Base-by-base conservation (phyloP, 1,284 basidiomycete species). In the Ganoderma sp. region DNA sequence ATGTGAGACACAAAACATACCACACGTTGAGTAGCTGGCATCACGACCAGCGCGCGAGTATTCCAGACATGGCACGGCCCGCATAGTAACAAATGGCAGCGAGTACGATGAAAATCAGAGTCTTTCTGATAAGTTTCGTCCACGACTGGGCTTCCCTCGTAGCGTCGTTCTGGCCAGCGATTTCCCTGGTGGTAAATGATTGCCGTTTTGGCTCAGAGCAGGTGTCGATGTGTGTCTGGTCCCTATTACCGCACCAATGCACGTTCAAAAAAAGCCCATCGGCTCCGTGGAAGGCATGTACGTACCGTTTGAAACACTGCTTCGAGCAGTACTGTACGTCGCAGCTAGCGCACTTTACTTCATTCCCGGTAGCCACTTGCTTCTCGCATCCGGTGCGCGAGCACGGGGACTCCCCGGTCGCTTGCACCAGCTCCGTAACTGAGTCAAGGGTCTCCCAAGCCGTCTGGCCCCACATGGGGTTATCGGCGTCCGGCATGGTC, bases 391-490 rank as follows among this genome's bases (percentile, higher is more conserved):
- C 61, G 19, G 45, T 45, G 22, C 62, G 56, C 15, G 66, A 50
- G 28, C 66, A 67, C 22, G 57, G n/a, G 28, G 28, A 15, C 56
- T 41, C n/a, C 37, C 34, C 22, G 3, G 48, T 10, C 32, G 37
- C 48, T 37, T 59, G 57, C n/a, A 59, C 34, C 5, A 59, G 37
- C 43, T 34, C 45, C 3, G 52, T 57, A 8, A 65, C 32, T 17
- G 43, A 25, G 22, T 59, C 63, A 3, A 68, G 43, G 45, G 61
- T 62, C 60, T 65, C 59, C 60, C 59, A 56, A 2, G 67, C 63
- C 34, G 43, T 63, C 28, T 65, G 63, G 34, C 64, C 42, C 67
- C 63, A 68, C 19, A 67, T 63, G 6, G 56, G 56, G 34, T 59
- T 64, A 37, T 59, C 57, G 37, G 10, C 57, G 9, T n/a, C 34